These are phyloP conservation scores for Colletotrichum phormii DNA, from an alignment of 2,329 filamentous ascomycete species.

Conservation along the genomic window DNA sequence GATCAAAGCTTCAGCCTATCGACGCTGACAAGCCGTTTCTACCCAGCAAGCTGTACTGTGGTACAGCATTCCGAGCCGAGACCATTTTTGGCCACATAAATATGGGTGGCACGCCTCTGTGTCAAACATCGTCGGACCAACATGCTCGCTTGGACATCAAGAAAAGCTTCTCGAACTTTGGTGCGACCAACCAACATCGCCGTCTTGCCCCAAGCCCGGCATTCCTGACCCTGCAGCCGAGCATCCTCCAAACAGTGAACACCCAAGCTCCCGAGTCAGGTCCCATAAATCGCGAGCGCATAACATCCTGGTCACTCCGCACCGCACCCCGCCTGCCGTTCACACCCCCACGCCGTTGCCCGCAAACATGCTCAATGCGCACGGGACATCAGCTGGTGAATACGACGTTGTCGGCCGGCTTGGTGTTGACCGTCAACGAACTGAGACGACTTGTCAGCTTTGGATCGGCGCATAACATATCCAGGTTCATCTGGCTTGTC, in stretches of 20 bases:
- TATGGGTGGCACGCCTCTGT: neutral
- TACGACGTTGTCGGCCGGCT: slow-evolving; percentile 44
- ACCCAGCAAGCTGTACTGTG: neutral
- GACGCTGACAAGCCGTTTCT: neutral
- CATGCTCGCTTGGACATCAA: neutral
- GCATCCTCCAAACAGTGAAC: neutral
- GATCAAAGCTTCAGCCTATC: neutral
- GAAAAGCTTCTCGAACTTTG: slow-evolving; percentile 11
- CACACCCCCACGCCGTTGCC: slow-evolving; percentile 2
- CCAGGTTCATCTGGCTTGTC: neutral
- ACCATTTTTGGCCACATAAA: neutral
- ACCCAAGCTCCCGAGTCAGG: slow-evolving; percentile 22
- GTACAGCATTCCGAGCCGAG: neutral
- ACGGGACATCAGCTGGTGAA: slow-evolving; percentile 38
- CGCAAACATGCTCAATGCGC: neutral
- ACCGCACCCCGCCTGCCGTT: neutral
- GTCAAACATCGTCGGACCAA: neutral
- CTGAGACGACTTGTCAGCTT: slow-evolving; percentile 29
- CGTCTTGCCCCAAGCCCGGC: neutral
- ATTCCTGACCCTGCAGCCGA: neutral
- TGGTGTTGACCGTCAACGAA: slow-evolving; percentile 46
- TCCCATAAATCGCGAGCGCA: slow-evolving; percentile 8
- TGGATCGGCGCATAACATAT: neutral
- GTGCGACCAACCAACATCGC: neutral
- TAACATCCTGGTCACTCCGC: slow-evolving; percentile 12